Evolutionary conservation across 176 grass and related monocot species (phyloP), one percentile per base, ranked within the genome.

Genomic region (Elaeis guineensis): DNA sequence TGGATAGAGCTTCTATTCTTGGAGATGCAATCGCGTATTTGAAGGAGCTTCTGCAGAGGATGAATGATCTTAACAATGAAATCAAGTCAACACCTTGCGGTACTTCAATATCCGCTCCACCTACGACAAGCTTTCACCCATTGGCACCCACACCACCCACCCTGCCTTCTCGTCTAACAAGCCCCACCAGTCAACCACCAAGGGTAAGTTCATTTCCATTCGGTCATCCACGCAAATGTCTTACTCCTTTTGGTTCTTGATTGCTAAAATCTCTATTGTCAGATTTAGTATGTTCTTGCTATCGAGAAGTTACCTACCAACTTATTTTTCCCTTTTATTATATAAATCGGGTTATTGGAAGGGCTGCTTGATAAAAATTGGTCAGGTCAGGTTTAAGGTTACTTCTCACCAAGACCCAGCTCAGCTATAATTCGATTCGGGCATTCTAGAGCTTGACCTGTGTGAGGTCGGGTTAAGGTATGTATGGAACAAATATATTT

Each of bases 21-120:
- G 74, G 75, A 26, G 82, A 86, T 51, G 90, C 90, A 56, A 86
- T 90, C 39, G 86, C 90, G n/a, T 95, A 90, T 68, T 25, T 95
- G 71, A 90, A 95, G 64, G 90, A 86, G 24, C 86, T 95, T 24
- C 69, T 86, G 50, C 86, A 87, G 50, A 87, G 64, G 70, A 79
- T 90, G 39, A 72, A 81, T 0, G 86, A 86, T 14, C 86, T 95
- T 56, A 79, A 95, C 61, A 65, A 57, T 32, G 90, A 95, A 66
- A 74, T 95, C 0, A 82, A 84, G 63, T 86, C 86, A 23, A 69
- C 51, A 67, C 72, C 66, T 65, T 55, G 82, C 1, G 81, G 75
- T 67, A 79, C 80, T 64, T 78, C 89, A 26, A 39, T 90, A 48
- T 39, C 63, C 66, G 82, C 55, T 64, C 54, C 79, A 28, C 56